Evolutionary conservation across 768 basidiomycete species (phyloP), one percentile per base, ranked within the genome.

Genomic region (Rubroboletus satanas): DNA sequence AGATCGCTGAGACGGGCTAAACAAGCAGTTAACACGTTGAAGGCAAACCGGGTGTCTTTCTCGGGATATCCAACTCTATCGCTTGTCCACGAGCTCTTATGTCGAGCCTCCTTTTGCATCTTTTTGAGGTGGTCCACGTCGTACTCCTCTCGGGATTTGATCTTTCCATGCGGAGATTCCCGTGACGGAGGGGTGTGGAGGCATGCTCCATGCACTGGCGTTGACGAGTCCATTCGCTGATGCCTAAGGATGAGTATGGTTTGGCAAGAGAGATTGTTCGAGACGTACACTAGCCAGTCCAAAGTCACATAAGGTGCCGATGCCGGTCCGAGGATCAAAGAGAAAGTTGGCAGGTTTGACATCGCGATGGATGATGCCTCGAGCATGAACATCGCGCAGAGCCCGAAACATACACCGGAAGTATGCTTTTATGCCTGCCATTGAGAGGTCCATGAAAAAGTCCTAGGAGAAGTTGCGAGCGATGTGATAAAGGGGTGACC

Each of bases 271-370:
- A 35, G 5, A 23, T 37, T 33, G 31, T 32, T 21, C 38, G 37
- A 54, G 11, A 74, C 88, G 62, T 71, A 95, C 94, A 64, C 92
- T 93, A 9, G 97, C 97, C 4, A 99, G 79, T 18, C 97, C 97
- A 67, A 98, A 97, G 71, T 98, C 97, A 61, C 92, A 93, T 8
- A 99, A 74, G 0, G 88, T 89, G 23, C 97, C 97, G 12, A 84
- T 76, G 10, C 88, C 88, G 7, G 86, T 88, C 36, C 79, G 81
- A 36, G 91, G 87, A 69, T 98, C 92, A 69, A 88, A 98, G 35
- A 98, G 79, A 69, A 98, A 98, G 70, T 98, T 98, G 56, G 95
- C 96, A 21, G 96, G 95, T 68, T 98, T 98, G 63, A 98, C 91
- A 71, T 98, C 96, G 43, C 96, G 90, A 70, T 98, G 96, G 49